Base-by-base conservation (phyloP, 164 flowering plant species). In the Magnolia officinalis region DNA sequence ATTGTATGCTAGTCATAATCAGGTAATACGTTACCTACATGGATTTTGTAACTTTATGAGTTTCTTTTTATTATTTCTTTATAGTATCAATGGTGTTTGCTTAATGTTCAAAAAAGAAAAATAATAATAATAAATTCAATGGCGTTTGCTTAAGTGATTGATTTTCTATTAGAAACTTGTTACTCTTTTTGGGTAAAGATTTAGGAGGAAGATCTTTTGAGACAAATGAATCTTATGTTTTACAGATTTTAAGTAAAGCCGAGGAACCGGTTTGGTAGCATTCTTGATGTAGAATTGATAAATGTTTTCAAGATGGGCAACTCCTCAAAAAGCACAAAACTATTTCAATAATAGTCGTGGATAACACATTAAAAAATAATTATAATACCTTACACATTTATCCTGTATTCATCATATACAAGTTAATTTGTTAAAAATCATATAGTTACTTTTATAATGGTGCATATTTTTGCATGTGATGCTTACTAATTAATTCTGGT, bases 1-100 rank as follows among this genome's bases (percentile, higher is more conserved):
- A 69, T 77, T 92, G 19, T 92, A 97, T 20, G 98, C 92, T 73
- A 91, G 99, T 82, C 92, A 92, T 84, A 98, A 96, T 82, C 99
- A 96, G 96, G 99, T 96, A 74, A 76, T 55, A 9, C 68, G 5
- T 80, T 69, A 13, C 66, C 2, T 55, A 45, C 61, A n/a, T 66
- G 58, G 61, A 37, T 55, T 16, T 13, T 64, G 5, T 5, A 23
- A 51, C 67, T 45, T 63, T 50, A 21, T 58, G 50, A 72, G 63
- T 63, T 37, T 72, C 31, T 20, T 63, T 73, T 29, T 63, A 13
- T 67, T 37, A 37, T 37, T 37, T 0, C 45, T 37, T 37, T 58
- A 37, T 37, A 37, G 45, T 37, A 37, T 37, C 45, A 5, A 26
- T 26, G 29, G 29, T 1, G 29, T 26, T 26, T 26, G 29, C 29